Conservation (phyloP, 768 basidiomycete genomes). For the Russula earlei region DNA sequence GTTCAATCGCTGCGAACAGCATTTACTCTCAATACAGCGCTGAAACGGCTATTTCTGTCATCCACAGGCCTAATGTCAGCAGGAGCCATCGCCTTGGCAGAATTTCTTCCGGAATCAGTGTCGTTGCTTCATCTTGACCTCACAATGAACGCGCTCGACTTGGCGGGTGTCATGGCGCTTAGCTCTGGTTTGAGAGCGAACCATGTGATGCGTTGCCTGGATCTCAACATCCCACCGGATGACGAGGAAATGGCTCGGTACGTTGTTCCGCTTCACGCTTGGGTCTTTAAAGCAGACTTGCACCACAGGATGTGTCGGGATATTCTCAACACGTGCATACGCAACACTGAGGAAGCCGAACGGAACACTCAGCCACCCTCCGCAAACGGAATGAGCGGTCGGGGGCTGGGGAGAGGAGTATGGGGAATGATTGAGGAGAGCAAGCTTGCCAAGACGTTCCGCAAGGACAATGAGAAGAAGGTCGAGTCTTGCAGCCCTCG, state of each 20-base stretch:
- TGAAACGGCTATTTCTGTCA: constrained; percentile 89
- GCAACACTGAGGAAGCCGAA: constrained; percentile 89
- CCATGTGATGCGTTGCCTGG: constrained; percentile 80
- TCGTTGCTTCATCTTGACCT: constrained; percentile 88
- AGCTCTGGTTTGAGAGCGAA: constrained; percentile 80
- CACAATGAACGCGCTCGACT: constrained; percentile 71
- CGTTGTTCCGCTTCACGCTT: constrained; percentile 16
- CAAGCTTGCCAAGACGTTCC: constrained; percentile 63
- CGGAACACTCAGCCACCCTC: constrained; percentile 22
- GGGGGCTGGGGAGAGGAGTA: constrained; percentile 55
- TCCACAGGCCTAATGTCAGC: constrained; percentile 69
- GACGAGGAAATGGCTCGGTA: constrained; percentile 72
- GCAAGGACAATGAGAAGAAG: constrained; percentile 49
- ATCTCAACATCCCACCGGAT: constrained; percentile 82
- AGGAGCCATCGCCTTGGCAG: constrained; percentile 90
- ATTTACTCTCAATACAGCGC: constrained; percentile 82
- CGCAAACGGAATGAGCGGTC: constrained; percentile 32
- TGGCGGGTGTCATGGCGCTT: constrained; percentile 90
- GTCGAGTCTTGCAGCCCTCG: constrained; percentile 28
- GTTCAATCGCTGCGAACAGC: constrained; percentile 85
- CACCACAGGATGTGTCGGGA: constrained; percentile 63
- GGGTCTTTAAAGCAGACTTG: neutral
- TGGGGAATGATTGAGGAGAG: constrained; percentile 86
- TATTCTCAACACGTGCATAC: constrained; percentile 81
- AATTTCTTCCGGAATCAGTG: constrained; percentile 87